Percentiles rank a stretch among this genome's conserved stretches.
phyloP scores from a whole-genome alignment of 352 stramenopile species.

The Pythium phragmitis region DNA sequence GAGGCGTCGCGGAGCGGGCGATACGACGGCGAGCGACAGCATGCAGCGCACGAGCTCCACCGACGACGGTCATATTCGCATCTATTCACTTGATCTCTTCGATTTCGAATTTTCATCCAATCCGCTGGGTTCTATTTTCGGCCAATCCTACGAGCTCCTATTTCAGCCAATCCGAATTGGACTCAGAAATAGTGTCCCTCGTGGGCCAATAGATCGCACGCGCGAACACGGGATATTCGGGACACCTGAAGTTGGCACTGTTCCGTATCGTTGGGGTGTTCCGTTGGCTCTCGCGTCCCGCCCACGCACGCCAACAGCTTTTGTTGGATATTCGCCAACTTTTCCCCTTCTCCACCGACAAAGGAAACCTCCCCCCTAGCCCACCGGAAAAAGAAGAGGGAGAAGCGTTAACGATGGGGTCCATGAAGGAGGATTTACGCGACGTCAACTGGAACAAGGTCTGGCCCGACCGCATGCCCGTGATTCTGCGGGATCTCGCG shows the following conservation, averaged over 20 bases:
- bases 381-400: slow-evolving; percentile 14
- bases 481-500: slow-evolving; percentile 83
- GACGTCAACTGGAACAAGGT: slow-evolving; percentile 90
- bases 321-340: slow-evolving; percentile 17
- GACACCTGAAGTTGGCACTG: slow-evolving; percentile 16
- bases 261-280: slow-evolving; percentile 16
- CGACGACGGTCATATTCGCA: not conserved
- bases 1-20: not conserved
- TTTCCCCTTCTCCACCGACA: slow-evolving; percentile 1
- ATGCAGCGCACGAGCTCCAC: not conserved
- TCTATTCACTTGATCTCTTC: slow-evolving; percentile 1
- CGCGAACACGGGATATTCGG: slow-evolving; percentile 18
- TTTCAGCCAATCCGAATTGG: slow-evolving; percentile 14
- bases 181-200: not conserved
- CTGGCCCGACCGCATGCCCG: slow-evolving; percentile 85
- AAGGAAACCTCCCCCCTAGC: not conserved
- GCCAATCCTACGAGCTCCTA: not conserved
- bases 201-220: not conserved
- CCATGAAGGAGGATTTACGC: slow-evolving; percentile 78
- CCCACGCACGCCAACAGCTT: slow-evolving; percentile 9
- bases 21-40: not conserved
- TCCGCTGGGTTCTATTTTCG: not conserved
- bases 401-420: slow-evolving; percentile 36
- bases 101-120: slow-evolving; percentile 12
- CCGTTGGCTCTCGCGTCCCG: slow-evolving; percentile 19